Evolutionary conservation across 208 protist genomes (phyloP).

Genomic region (Leishmania turanica): DNA sequence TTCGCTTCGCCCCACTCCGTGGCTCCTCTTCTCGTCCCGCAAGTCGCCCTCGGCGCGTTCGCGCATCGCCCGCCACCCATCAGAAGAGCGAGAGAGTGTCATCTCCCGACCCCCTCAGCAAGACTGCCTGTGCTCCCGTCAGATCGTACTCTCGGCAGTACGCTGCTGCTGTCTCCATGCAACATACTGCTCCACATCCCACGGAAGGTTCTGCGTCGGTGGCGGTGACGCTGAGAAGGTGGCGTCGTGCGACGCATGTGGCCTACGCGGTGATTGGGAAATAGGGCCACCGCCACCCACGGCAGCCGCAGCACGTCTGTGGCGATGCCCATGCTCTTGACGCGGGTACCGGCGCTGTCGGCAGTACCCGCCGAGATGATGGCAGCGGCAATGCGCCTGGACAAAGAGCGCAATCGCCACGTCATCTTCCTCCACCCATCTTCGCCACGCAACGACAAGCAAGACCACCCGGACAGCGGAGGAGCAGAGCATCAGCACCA

Average conservation of each 20-base stretch:
- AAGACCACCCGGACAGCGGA: slow-evolving; percentile 38
- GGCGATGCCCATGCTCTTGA: neutral
- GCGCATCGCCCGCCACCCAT: neutral
- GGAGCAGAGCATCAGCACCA: slow-evolving; percentile 34
- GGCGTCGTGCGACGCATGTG: neutral
- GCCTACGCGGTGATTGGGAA: neutral
- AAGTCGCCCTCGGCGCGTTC: neutral
- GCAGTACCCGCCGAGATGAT: neutral
- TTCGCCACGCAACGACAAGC: slow-evolving; percentile 36
- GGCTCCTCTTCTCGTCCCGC: neutral
- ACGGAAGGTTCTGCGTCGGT: neutral
- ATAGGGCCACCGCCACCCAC: neutral
- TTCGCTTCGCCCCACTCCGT: neutral
- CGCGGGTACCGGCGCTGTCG: neutral
- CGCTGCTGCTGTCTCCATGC: slow-evolving; percentile 6
- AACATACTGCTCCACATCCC: slow-evolving; percentile 8
- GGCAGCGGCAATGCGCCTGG: slow-evolving; percentile 1
- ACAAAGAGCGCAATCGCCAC: slow-evolving; percentile 28
- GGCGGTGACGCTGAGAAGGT: neutral
- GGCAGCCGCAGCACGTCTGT: neutral
- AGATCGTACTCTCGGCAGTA: neutral
- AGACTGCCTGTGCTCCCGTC: too few relatives aligned
- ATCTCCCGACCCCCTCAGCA: neutral
- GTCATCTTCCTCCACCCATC: slow-evolving; percentile 36
- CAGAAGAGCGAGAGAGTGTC: neutral